These are phyloP conservation scores for Lentinula aciculospora DNA, from an alignment of 768 basidiomycete genomes.

Conservation along the genomic window DNA sequence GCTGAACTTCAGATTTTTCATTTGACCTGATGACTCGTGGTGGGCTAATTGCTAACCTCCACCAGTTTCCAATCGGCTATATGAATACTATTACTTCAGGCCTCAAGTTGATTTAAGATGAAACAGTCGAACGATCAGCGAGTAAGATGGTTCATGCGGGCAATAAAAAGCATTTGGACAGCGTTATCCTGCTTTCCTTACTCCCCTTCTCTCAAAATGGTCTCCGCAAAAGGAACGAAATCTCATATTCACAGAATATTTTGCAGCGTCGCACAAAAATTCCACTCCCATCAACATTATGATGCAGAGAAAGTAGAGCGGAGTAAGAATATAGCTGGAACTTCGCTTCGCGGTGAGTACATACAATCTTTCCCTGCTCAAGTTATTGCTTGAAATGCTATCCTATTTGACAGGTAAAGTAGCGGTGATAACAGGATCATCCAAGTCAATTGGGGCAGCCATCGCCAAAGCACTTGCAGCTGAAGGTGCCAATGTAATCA, in stretches of 20 bases:
- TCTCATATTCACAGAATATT: not conserved
- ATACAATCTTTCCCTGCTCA: not conserved
- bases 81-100: not conserved
- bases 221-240: not conserved
- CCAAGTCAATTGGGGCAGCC: conserved; percentile 53
- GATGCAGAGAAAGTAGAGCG: not conserved
- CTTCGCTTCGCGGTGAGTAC: not conserved
- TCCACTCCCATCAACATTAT: not conserved
- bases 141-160: not conserved
- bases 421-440: conserved; percentile 56
- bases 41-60: no score
- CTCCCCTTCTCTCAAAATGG: not conserved
- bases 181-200: no score
- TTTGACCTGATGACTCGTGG: no score
- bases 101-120: not conserved
- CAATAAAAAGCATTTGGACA: not conserved
- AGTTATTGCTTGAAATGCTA: not conserved
- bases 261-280: not conserved
- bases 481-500: conserved; percentile 52
- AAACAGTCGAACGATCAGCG: not conserved
- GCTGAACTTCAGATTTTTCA: no score
- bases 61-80: no score
- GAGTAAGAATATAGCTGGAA: not conserved
- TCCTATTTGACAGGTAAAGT: conserved; percentile 32
- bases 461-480: conserved; percentile 48